These are phyloP conservation scores for Fraxinus albicans DNA, from an alignment of 305 asterid genomes.

Conservation along the genomic window DNA sequence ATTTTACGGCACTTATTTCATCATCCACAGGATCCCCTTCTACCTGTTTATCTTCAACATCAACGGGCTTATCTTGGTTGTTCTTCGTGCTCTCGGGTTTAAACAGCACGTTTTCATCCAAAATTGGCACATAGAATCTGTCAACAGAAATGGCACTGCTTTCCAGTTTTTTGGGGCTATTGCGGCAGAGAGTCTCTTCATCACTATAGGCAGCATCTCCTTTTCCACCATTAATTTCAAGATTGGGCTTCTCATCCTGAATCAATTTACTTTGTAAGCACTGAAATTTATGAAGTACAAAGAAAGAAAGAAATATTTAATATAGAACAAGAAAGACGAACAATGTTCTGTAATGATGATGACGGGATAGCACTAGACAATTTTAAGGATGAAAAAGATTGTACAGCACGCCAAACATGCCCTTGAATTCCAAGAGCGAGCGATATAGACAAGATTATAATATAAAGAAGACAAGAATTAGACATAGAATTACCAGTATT, in stretches of 20 bases:
- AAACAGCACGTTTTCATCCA: constrained; percentile 17
- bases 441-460: not conserved
- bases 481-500: constrained; percentile 39
- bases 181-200: constrained; percentile 6
- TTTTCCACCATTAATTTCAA: constrained; percentile 23
- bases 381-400: not conserved
- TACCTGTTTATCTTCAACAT: constrained; percentile 3
- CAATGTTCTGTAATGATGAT: not conserved
- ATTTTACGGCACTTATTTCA: constrained; percentile 11
- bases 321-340: not conserved
- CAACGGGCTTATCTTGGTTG: not conserved
- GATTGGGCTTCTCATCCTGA: constrained; percentile 39
- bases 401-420: not conserved
- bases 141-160: constrained; percentile 12
- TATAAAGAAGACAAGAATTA: not conserved
- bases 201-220: constrained; percentile 10
- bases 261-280: constrained; percentile 13
- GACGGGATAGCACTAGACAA: not conserved
- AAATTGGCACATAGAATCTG: not conserved
- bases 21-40: constrained; percentile 20
- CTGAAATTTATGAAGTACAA: not conserved
- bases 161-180: constrained; percentile 13
- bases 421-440: not conserved
- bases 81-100: constrained; percentile 10
- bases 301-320: not conserved